phyloP scores from a whole-genome alignment of 2,329 filamentous ascomycete species.

The Drechslerella dactyloides region DNA sequence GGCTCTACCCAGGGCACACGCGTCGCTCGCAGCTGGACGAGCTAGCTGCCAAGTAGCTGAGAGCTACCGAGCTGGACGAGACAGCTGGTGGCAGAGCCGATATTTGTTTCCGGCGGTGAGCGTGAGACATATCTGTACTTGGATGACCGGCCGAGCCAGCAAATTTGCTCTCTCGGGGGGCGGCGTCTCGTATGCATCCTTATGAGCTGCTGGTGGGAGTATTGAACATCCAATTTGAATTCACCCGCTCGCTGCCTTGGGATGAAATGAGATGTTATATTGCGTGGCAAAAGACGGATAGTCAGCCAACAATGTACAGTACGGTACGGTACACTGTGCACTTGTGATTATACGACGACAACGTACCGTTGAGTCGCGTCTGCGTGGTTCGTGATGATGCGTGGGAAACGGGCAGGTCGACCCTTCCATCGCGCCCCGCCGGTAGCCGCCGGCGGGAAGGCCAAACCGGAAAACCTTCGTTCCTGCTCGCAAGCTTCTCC shows the following conservation, averaged over 20 bases:
- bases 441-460: neutral
- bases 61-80: neutral
- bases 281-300: too few species aligned
- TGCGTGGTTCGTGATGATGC: neutral
- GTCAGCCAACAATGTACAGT: too few species aligned
- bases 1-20: neutral
- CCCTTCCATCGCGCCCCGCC: neutral
- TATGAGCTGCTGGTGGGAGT: too few species aligned
- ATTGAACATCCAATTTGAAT: too few species aligned
- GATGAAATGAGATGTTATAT: too few species aligned
- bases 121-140: neutral
- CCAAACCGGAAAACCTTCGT: neutral
- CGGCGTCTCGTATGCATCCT: too few species aligned
- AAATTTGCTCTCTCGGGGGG: too few species aligned
- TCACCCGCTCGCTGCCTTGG: too few species aligned
- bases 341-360: too few species aligned
- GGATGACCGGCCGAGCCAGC: neutral
- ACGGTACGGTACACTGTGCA: too few species aligned
- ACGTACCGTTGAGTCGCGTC: too few species aligned
- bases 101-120: conserved; percentile 1
- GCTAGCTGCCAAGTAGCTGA: too few species aligned
- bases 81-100: neutral
- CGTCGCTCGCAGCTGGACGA: neutral
- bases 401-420: neutral
- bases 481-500: neutral